These are phyloP conservation scores for Mucor racemosus DNA, from an alignment of 371 early-diverging fungal genomes.

Conservation along the genomic window DNA sequence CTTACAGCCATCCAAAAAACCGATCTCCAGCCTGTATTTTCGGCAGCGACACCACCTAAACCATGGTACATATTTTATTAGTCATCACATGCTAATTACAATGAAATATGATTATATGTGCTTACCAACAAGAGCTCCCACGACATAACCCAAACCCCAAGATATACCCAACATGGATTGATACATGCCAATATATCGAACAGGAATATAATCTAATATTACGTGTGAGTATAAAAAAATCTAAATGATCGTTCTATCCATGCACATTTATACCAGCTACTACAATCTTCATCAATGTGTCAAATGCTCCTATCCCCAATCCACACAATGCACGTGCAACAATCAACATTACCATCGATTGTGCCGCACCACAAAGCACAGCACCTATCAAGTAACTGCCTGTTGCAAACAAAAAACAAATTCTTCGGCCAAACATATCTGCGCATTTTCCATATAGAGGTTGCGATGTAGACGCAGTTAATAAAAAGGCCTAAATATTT, in stretches of 20 bases:
- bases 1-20: slow-evolving; percentile 52
- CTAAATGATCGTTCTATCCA: background rate
- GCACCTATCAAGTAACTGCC: slow-evolving; percentile 67
- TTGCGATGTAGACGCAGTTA: slow-evolving; percentile 58
- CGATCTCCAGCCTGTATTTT: slow-evolving; percentile 40
- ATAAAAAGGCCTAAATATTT: slow-evolving; percentile 36
- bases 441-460: slow-evolving; percentile 68
- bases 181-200: slow-evolving; percentile 63
- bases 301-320: slow-evolving; percentile 72
- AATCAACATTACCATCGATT: slow-evolving; percentile 69
- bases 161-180: slow-evolving; percentile 55
- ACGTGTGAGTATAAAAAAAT: background rate
- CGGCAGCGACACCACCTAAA: slow-evolving; percentile 39
- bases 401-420: slow-evolving; percentile 64
- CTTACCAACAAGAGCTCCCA: slow-evolving; percentile 61
- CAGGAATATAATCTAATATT: slow-evolving; percentile 49
- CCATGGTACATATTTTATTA: background rate
- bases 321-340: slow-evolving; percentile 72
- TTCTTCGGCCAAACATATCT: slow-evolving; percentile 73
- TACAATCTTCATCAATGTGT: slow-evolving; percentile 70
- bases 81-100: background rate
- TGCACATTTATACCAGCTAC: slow-evolving; percentile 59
- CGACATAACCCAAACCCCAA: slow-evolving; percentile 61
- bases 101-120: background rate
- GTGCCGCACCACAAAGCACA: slow-evolving; percentile 69